Percentiles rank a stretch among this genome's conserved stretches.
Conservation (phyloP, 306 rosid species). For the Begonia masoniana region DNA sequence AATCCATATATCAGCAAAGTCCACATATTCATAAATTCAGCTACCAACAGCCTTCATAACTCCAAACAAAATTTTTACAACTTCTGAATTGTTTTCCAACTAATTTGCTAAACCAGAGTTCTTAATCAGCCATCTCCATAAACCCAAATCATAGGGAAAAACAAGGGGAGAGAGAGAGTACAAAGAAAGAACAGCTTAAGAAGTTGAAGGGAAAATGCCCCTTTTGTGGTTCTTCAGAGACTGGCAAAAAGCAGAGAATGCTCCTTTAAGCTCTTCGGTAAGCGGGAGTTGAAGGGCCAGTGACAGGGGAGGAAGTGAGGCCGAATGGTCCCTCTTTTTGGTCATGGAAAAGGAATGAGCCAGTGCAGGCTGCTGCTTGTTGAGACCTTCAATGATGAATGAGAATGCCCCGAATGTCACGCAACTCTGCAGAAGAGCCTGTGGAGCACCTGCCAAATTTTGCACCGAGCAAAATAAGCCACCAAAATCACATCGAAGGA, state of each 20-base stretch:
- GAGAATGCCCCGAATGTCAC: constrained; percentile 94
- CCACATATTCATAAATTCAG: no score
- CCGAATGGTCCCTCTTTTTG: constrained; percentile 13
- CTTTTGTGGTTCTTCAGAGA: constrained; percentile 47
- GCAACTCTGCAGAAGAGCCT: constrained; percentile 87
- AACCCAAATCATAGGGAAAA: no score
- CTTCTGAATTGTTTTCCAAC: no score
- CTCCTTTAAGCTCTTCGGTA: constrained; percentile 59
- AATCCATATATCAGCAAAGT: no score
- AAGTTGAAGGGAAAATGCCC: constrained; percentile 10
- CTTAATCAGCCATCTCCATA: no score
- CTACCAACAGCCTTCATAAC: no score
- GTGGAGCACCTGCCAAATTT: constrained; percentile 64
- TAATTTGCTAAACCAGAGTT: no score
- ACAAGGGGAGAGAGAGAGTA: no score
- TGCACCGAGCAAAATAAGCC: no score
- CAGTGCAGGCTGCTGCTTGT: constrained; percentile 89
- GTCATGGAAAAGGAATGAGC: constrained; percentile 51
- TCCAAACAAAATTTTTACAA: no score
- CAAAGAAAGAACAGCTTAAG: not conserved
- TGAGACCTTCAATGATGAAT: constrained; percentile 72
- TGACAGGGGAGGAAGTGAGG: constrained; percentile 19
- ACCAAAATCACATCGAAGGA: no score
- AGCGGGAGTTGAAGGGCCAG: constrained; percentile 75
- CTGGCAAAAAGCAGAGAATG: constrained; percentile 51